Conservation (phyloP, 768 basidiomycete genomes). For the Albatrellus ellisii region DNA sequence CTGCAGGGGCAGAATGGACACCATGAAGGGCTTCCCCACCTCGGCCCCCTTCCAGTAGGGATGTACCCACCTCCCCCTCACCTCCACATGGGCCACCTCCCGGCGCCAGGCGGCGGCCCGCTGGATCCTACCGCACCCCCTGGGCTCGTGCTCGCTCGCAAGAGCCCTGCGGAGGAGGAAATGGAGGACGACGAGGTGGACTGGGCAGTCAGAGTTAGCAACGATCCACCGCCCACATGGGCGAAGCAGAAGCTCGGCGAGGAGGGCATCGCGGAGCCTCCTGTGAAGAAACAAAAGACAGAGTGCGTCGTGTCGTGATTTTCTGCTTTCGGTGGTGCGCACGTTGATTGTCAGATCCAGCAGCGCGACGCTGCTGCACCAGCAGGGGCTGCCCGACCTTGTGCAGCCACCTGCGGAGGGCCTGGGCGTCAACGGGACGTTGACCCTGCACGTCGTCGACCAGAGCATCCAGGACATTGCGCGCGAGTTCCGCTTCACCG, state of each 20-base stretch:
- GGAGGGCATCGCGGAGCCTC: conserved; percentile 20
- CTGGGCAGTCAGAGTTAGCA: conserved; percentile 56
- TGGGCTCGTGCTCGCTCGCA: conserved; percentile 19
- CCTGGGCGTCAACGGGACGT: conserved; percentile 1
- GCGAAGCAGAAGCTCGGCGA: conserved; percentile 40
- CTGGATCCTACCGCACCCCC: conserved; percentile 12
- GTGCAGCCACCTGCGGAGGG: conserved; percentile 1
- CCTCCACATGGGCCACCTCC: conserved; percentile 7
- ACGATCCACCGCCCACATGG: conserved; percentile 55
- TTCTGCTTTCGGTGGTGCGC: neutral
- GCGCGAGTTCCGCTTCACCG: conserved; percentile 52
- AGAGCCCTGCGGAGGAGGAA: conserved; percentile 49
- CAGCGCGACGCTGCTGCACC: neutral
- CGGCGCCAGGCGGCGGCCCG: conserved; percentile 12
- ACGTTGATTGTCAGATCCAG: conserved; percentile 1
- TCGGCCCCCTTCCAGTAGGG: conserved; percentile 7
- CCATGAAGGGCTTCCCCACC: conserved; percentile 1
- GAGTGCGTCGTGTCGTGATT: conserved; percentile 22
- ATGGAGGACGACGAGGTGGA: conserved; percentile 51
- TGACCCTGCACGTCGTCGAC: conserved; percentile 47
- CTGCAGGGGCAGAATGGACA: conserved; percentile 7
- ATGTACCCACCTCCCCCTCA: conserved; percentile 7
- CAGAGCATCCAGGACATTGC: conserved; percentile 56
- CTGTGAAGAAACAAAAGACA: conserved; percentile 29
- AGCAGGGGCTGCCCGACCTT: conserved; percentile 2